phyloP scores from a whole-genome alignment of 768 basidiomycete genomes.

The Psilocybe tampanensis region DNA sequence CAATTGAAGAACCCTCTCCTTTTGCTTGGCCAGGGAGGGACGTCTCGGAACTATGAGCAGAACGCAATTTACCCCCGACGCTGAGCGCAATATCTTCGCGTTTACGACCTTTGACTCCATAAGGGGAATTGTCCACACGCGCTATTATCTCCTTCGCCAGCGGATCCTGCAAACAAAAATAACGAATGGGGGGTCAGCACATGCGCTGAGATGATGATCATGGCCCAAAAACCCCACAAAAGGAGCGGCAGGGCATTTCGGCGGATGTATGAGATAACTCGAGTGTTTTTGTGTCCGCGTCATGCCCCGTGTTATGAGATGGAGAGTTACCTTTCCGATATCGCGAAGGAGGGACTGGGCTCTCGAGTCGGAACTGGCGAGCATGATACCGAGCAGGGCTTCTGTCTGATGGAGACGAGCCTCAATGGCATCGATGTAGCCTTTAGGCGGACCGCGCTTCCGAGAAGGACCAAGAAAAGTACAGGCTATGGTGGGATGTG shows the following conservation, averaged over 20 bases:
- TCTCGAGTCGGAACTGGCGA: slow-evolving; percentile 50
- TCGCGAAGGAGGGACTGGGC: slow-evolving; percentile 49
- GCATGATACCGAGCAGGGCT: slow-evolving; percentile 81
- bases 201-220: not conserved
- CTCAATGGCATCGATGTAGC: slow-evolving; percentile 95
- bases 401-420: slow-evolving; percentile 90
- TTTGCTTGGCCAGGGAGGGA: slow-evolving; percentile 22
- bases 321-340: slow-evolving; percentile 46
- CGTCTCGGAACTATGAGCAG: slow-evolving; percentile 19
- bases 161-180: slow-evolving; percentile 55
- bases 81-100: slow-evolving; percentile 26
- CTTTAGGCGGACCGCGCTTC: slow-evolving; percentile 88
- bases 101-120: slow-evolving; percentile 74
- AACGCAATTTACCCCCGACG: slow-evolving; percentile 18
- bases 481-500: slow-evolving; percentile 47
- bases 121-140: slow-evolving; percentile 80
- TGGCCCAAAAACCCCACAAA: not conserved
- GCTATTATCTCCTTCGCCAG: slow-evolving; percentile 80
- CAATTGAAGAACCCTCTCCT: slow-evolving; percentile 28
- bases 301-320: not conserved
- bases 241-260: not conserved
- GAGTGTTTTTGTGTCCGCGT: too few relatives aligned
- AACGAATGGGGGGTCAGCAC: slow-evolving; percentile 4
- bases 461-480: slow-evolving; percentile 80
- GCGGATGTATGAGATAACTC: not conserved